Evolutionary conservation across 2,329 filamentous ascomycete species (phyloP).

Genomic region (Madurella mycetomatis): DNA sequence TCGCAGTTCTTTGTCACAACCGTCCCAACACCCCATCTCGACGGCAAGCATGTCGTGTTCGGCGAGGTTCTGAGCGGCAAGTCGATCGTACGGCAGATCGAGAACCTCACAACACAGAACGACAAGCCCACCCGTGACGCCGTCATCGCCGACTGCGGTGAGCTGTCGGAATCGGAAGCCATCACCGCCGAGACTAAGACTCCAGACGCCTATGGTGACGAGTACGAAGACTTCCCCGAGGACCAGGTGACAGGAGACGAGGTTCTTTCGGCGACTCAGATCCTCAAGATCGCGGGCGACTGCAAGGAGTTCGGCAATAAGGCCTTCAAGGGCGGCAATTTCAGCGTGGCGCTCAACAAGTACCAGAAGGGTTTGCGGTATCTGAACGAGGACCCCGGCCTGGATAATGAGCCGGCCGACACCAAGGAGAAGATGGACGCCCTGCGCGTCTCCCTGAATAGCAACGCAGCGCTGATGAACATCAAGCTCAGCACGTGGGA

Average conservation of each 20-base stretch:
- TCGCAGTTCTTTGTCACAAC: slow-evolving; percentile 99
- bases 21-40: slow-evolving; percentile 87
- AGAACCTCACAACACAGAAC: slow-evolving; percentile 71
- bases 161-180: slow-evolving; percentile 70
- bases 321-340: slow-evolving; percentile 78
- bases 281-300: slow-evolving; percentile 74
- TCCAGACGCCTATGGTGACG: slow-evolving; percentile 78
- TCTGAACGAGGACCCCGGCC: slow-evolving; percentile 75
- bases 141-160: slow-evolving; percentile 76
- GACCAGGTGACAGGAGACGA: slow-evolving; percentile 55
- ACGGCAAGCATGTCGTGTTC: slow-evolving; percentile 96
- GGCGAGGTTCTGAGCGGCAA: slow-evolving; percentile 92
- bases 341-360: slow-evolving; percentile 72
- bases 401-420: slow-evolving; percentile 66
- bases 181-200: slow-evolving; percentile 58
- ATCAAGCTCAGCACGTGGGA: slow-evolving; percentile 71
- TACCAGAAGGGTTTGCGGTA: slow-evolving; percentile 93
- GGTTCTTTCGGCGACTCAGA: slow-evolving; percentile 60
- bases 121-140: slow-evolving; percentile 77
- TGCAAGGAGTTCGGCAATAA: slow-evolving; percentile 91
- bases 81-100: slow-evolving; percentile 82
- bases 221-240: slow-evolving; percentile 93
- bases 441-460: slow-evolving; percentile 81
- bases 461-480: slow-evolving; percentile 80
- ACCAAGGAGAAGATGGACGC: slow-evolving; percentile 63